These are phyloP conservation scores for grape (Vitis vinifera) DNA, from an alignment of 164 flowering plant genomes.

Conservation along the genomic window DNA sequence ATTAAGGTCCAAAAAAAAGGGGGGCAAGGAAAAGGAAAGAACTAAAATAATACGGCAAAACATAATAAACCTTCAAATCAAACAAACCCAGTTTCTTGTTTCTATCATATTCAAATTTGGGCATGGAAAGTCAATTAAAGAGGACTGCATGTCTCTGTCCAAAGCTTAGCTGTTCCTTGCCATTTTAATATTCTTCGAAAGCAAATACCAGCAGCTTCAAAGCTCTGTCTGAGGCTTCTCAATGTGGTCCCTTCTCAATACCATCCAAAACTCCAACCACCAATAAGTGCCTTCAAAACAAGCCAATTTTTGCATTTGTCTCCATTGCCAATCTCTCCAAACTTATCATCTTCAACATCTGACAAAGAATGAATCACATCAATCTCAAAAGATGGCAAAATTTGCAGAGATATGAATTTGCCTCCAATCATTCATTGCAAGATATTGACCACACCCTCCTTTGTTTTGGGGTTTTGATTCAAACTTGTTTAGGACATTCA, in stretches of 20 bases:
- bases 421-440: slow-evolving; percentile 10
- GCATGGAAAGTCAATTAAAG: slow-evolving; percentile 6
- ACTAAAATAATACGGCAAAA: too few species aligned
- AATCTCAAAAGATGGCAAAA: slow-evolving; percentile 6
- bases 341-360: slow-evolving; percentile 5
- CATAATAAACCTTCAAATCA: too few species aligned
- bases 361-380: slow-evolving; percentile 18
- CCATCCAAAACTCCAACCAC: slow-evolving; percentile 21
- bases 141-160: slow-evolving; percentile 16
- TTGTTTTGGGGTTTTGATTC: neutral
- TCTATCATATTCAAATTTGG: neutral
- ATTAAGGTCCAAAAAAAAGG: too few species aligned
- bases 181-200: slow-evolving; percentile 11
- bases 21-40: too few species aligned
- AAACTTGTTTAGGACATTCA: neutral
- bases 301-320: slow-evolving; percentile 17
- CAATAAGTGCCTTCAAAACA: slow-evolving; percentile 4
- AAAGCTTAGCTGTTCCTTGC: slow-evolving; percentile 30
- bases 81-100: neutral
- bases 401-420: neutral
- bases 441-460: neutral
- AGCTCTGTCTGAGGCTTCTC: slow-evolving; percentile 1
- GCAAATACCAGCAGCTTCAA: slow-evolving; percentile 18
- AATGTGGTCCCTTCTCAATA: slow-evolving; percentile 15
- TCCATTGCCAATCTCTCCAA: slow-evolving; percentile 9